phyloP scores from a whole-genome alignment of 768 basidiomycete genomes.

The Xerocomellus chrysenteron region DNA sequence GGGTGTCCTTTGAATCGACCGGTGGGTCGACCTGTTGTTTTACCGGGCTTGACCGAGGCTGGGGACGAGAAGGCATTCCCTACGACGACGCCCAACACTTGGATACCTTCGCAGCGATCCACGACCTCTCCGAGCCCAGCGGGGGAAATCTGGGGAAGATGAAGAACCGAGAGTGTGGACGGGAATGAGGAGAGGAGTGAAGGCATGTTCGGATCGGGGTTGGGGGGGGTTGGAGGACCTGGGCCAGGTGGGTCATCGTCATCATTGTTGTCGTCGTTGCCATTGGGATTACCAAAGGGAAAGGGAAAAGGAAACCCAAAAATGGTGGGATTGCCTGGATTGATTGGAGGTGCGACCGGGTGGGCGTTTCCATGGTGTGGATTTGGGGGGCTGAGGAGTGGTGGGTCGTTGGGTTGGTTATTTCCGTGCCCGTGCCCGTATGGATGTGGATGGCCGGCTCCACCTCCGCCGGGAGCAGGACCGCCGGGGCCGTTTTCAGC shows the following conservation, averaged over 20 bases:
- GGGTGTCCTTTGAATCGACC: neutral
- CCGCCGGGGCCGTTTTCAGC: neutral
- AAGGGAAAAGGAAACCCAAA: slow-evolving; percentile 8
- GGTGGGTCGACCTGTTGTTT: neutral
- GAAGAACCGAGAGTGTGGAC: slow-evolving; percentile 34
- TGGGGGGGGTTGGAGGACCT: slow-evolving; percentile 2
- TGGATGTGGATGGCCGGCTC: slow-evolving; percentile 1
- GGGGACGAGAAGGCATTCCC: slow-evolving; percentile 9
- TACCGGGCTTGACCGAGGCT: neutral
- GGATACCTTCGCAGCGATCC: slow-evolving; percentile 18
- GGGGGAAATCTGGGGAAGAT: slow-evolving; percentile 24
- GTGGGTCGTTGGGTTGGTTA: slow-evolving; percentile 7
- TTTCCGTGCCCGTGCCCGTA: neutral
- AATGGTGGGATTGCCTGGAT: slow-evolving; percentile 5
- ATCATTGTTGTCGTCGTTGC: neutral
- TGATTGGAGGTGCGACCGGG: neutral
- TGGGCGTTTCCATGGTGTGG: slow-evolving; percentile 1
- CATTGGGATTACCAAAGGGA: slow-evolving; percentile 2
- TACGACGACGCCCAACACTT: slow-evolving; percentile 19
- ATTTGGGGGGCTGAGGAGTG: slow-evolving; percentile 14
- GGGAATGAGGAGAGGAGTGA: slow-evolving; percentile 31
- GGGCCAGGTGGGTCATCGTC: neutral
- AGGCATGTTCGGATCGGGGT: slow-evolving; percentile 18
- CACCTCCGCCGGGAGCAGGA: neutral
- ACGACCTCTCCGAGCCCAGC: slow-evolving; percentile 20